These are phyloP conservation scores for Pythium brassicae DNA, from an alignment of 352 stramenopile genomes.

Conservation along the genomic window DNA sequence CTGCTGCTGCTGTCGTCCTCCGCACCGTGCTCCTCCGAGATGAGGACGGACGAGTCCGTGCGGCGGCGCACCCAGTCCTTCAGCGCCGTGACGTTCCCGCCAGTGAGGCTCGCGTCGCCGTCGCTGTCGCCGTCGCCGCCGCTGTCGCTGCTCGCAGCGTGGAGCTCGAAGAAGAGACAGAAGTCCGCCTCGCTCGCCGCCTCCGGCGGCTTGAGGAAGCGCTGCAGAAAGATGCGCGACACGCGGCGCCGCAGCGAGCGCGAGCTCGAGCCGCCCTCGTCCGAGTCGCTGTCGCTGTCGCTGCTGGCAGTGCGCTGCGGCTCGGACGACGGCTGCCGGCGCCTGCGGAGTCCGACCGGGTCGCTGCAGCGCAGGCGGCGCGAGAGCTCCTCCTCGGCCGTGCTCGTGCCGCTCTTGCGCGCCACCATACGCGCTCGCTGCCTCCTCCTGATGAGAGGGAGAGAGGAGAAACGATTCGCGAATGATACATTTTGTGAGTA, in stretches of 20 bases:
- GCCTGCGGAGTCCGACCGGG: not conserved
- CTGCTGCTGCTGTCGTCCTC: not conserved
- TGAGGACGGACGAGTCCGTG: not conserved
- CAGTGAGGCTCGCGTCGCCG: not conserved
- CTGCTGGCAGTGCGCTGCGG: not conserved
- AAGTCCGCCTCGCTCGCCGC: slow-evolving; percentile 22
- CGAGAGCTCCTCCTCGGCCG: slow-evolving; percentile 1
- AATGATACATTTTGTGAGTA: no score
- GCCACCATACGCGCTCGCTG: not conserved
- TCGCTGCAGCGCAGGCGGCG: not conserved
- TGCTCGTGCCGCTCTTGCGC: not conserved
- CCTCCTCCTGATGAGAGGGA: no score
- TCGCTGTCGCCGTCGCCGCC: not conserved
- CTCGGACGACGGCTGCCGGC: not conserved
- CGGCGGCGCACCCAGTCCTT: slow-evolving; percentile 2
- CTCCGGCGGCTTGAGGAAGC: slow-evolving; percentile 11
- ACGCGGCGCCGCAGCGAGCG: slow-evolving; percentile 6
- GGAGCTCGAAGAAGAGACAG: slow-evolving; percentile 32
- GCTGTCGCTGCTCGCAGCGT: not conserved
- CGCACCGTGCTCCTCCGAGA: not conserved
- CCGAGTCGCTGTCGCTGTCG: not conserved
- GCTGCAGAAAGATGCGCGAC: slow-evolving; percentile 8
- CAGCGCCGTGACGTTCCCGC: not conserved
- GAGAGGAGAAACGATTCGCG: no score
- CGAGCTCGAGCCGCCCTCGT: not conserved